Percentiles rank a stretch among this genome's conserved stretches.
phyloP scores from a whole-genome alignment of 2,329 filamentous ascomycete species.

The Pseudonectria foliicola region DNA sequence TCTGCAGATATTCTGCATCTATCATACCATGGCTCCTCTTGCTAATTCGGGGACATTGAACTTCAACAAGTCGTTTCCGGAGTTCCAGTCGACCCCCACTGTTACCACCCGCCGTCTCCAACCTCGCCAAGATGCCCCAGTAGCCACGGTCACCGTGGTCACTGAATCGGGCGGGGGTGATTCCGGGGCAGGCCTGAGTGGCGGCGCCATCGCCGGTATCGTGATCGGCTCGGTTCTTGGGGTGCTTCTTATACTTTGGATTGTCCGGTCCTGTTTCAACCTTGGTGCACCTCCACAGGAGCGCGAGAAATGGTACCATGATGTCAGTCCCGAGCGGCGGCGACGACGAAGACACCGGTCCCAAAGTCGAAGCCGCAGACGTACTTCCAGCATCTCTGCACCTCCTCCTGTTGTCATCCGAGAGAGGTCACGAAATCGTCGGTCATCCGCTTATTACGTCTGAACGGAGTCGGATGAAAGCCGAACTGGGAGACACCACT shows the following conservation, averaged over 20 bases:
- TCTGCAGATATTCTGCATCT: too few relatives aligned
- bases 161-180: constrained; percentile 12
- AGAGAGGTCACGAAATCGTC: constrained; percentile 14
- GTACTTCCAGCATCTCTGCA: constrained; percentile 17
- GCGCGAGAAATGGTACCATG: constrained; percentile 26
- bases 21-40: too few relatives aligned
- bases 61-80: too few relatives aligned
- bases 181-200: constrained; percentile 27
- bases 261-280: constrained; percentile 38
- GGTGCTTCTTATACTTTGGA: constrained; percentile 39
- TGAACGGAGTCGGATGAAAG: constrained; percentile 12
- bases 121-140: constrained; percentile 10
- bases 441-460: constrained; percentile 10
- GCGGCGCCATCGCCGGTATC: constrained; percentile 45
- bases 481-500: constrained; percentile 1
- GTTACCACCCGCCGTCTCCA: constrained; percentile 9
- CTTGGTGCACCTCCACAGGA: constrained; percentile 30
- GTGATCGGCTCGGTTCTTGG: constrained; percentile 42
- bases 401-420: constrained; percentile 18
- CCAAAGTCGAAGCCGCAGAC: constrained; percentile 11
- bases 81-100: constrained; percentile 1
- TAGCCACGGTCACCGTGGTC: constrained; percentile 26
- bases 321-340: constrained; percentile 15
- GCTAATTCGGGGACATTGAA: too few relatives aligned
- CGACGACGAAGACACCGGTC: constrained; percentile 17